These are phyloP conservation scores for Epicoccum sorghinum DNA, from an alignment of 2,329 filamentous ascomycete species.

Conservation along the genomic window DNA sequence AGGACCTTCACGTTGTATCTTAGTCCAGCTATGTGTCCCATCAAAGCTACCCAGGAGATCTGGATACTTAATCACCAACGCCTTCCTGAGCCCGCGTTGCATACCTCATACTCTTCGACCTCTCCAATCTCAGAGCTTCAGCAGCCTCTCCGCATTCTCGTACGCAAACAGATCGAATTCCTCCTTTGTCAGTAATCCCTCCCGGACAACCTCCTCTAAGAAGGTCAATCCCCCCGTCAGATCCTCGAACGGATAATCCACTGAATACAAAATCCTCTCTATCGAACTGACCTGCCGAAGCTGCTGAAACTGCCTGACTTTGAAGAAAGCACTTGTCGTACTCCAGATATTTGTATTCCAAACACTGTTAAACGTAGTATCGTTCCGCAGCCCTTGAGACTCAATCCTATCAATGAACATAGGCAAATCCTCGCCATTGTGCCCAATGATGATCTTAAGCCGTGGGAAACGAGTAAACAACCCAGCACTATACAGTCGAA, in stretches of 20 bases:
- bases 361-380: slow-evolving; percentile 56
- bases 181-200: slow-evolving; percentile 55
- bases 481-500: too few species aligned
- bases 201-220: slow-evolving; percentile 53
- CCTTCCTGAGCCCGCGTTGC: not conserved
- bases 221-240: slow-evolving; percentile 52
- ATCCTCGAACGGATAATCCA: slow-evolving; percentile 59
- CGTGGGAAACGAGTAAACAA: too few species aligned
- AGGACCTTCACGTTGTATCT: too few species aligned
- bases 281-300: slow-evolving; percentile 55
- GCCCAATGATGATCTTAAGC: too few species aligned
- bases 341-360: slow-evolving; percentile 64
- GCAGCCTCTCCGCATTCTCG: slow-evolving; percentile 54
- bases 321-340: slow-evolving; percentile 64
- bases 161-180: slow-evolving; percentile 57
- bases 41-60: too few species aligned
- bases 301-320: slow-evolving; percentile 58
- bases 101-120: not conserved
- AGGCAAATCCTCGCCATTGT: too few species aligned
- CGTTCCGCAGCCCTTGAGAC: too few species aligned
- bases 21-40: too few species aligned
- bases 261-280: slow-evolving; percentile 58
- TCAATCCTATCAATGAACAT: too few species aligned
- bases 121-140: slow-evolving; percentile 5
- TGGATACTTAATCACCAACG: too few species aligned